Evolutionary conservation across 495 filamentous ascomycete genomes (phyloP), one percentile per base, ranked within the genome.

Genomic region (Penicillium alfredii): DNA sequence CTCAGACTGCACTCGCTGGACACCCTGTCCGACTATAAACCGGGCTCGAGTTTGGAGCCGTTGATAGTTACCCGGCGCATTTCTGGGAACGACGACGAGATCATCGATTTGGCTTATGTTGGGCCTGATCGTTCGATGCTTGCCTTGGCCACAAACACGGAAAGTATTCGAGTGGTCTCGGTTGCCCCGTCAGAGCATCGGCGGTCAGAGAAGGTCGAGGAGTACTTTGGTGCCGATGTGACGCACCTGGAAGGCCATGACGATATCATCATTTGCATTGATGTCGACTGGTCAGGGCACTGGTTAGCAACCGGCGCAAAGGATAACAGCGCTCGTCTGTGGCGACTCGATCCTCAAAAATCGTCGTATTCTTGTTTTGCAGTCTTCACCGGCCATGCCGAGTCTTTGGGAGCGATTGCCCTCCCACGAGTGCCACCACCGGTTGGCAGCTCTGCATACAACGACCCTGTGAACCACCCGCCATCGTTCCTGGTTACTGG

Each of bases 231-330:
- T 3, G 84, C 87, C 21, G 92, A 97, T 55, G 72, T 94, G 27
- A 83, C 81, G 4, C 67, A 86, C 34, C 71, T 98, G 4, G 84
- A 82, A 46, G 92, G 88, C 18, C 92, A 99, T 44, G 80, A 86
- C 33, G 92, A 97, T 44, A 95, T 97, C 26, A 83, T 97, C 35
- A 94, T 99, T 61, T 92, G 86, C 38, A 65, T 99, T 19, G 88
- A 94, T 62, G 79, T 84, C 12, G 92, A 97, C 60, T 94, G 86
- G 86, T 95, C 92, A 4, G 92, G 93, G 6, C 78, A 87, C 55
- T 99, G 92, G 92, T 75, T 99, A 33, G 93, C 84, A 18, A 94
- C 88, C 18, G 92, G 89, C 25, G 84, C 88, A 4, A 99, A 97
- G 66, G 92, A 99, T 58, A 97, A 97, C 50, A 86, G 85, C 2